Evolutionary conservation across 1,139 yeast species (phyloP), one percentile per base, ranked within the genome.

Genomic region (Meyerozyma sp.): DNA sequence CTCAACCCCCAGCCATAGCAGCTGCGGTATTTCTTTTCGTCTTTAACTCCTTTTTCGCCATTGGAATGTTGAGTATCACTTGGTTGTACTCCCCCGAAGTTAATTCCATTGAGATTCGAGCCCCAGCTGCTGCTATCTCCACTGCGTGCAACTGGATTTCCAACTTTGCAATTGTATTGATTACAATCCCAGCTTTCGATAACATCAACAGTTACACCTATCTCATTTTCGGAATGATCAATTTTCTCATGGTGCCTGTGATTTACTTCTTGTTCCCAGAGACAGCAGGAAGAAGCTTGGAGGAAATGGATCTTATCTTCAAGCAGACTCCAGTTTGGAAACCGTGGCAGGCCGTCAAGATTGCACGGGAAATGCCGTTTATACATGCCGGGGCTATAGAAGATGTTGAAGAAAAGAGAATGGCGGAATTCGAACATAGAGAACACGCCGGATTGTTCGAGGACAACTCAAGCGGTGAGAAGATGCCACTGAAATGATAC

Each of bases 231-330:
- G 32, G 36, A 6, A 29, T 23, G 38, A 62, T 77, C 44, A 79
- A 79, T 49, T 60, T 66, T 27, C 52, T 69, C 32, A 70, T 80
- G 67, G 66, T 82, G 36, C 86, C 88, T 18, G 61, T 67, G 23
- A 68, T 79, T 18, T 79, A 72, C 58, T 66, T 77, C 48, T 70
- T 78, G 48, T 73, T 78, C 42, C 86, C 86, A 2, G 86, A 81
- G 57, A 81, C 86, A 2, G 76, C 78, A 54, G 80, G 77, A 23
- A 66, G 77, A 44, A 73, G 82, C 3, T 68, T 81, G 53, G 85
- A 81, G 57, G 84, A 81, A 56, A 65, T 81, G 61, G 85, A 81
- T 56, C 68, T 76, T 50, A 81, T 84, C 49, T 81, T 79, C 55
- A 70, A 59, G 40, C 64, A 59, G 40, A 66, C 70, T 8, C 72